A percentile compares a stretch with the other conserved stretches of the same genome.
These are phyloP conservation scores for Phtheirospermum japonicum DNA, from an alignment of 257 asterid species.

Conservation along the genomic window DNA sequence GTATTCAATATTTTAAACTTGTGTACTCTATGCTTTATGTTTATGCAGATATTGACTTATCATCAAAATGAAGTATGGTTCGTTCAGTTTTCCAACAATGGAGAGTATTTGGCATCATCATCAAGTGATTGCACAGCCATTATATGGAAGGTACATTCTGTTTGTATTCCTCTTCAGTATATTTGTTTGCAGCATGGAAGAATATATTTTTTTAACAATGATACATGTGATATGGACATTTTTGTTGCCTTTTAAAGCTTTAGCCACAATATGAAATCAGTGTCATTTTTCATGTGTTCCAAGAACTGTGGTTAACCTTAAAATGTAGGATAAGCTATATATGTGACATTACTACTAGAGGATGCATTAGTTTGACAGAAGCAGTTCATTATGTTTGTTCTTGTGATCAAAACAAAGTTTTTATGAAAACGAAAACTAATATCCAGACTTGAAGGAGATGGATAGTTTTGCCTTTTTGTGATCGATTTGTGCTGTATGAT, in stretches of 20 bases:
- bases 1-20: constrained; percentile 32
- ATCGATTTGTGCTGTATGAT: too few relatives aligned
- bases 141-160: constrained; percentile 74
- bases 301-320: neutral
- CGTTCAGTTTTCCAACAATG: constrained; percentile 82
- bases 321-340: too few relatives aligned
- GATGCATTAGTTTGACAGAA: too few relatives aligned
- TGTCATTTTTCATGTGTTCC: constrained; percentile 7
- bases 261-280: constrained; percentile 16
- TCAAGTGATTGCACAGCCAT: constrained; percentile 84
- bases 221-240: constrained; percentile 6
- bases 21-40: constrained; percentile 26
- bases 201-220: neutral
- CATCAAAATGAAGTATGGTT: constrained; percentile 93
- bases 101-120: constrained; percentile 80
- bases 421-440: too few relatives aligned
- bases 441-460: too few relatives aligned
- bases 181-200: constrained; percentile 2
- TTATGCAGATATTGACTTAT: constrained; percentile 62
- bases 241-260: constrained; percentile 17
- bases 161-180: constrained; percentile 13
- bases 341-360: too few relatives aligned
- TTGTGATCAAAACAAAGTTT: too few relatives aligned
- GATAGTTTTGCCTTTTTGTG: too few relatives aligned
- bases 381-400: too few relatives aligned